These are phyloP conservation scores for Pulicaria dysenterica DNA, from an alignment of 129 eudicot species.

Conservation along the genomic window DNA sequence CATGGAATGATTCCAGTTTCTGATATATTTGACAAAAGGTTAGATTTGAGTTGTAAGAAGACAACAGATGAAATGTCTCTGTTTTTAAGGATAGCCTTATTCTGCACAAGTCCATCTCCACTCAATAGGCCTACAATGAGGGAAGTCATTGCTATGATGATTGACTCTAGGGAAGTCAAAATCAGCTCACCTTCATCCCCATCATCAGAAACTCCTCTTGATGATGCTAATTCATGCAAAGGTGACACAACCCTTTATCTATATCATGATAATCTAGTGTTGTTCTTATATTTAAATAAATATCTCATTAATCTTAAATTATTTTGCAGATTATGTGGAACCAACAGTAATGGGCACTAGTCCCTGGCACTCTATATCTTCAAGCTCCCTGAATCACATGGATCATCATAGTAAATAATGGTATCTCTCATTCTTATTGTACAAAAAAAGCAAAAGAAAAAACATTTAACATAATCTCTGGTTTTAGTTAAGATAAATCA, in stretches of 20 bases:
- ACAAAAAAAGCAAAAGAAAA: slow-evolving; percentile 29
- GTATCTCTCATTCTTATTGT: slow-evolving; percentile 37
- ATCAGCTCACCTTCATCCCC: slow-evolving; percentile 54
- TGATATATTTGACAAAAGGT: slow-evolving; percentile 58
- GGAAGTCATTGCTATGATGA: slow-evolving; percentile 80
- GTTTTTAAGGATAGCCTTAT: slow-evolving; percentile 75
- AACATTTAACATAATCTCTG: slow-evolving; percentile 18
- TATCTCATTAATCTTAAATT: slow-evolving; percentile 8
- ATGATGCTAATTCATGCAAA: slow-evolving; percentile 47
- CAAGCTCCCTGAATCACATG: slow-evolving; percentile 11
- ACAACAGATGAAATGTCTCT: slow-evolving; percentile 67
- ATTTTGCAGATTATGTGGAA: slow-evolving; percentile 39
- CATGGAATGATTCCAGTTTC: slow-evolving; percentile 33
- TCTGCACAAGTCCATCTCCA: slow-evolving; percentile 84
- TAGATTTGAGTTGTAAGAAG: slow-evolving; percentile 62
- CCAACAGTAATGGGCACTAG: slow-evolving; percentile 24
- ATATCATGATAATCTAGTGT: background rate
- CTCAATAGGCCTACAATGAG: slow-evolving; percentile 83
- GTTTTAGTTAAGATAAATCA: background rate
- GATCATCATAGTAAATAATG: slow-evolving; percentile 32
- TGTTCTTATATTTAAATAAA: background rate
- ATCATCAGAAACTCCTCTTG: slow-evolving; percentile 75
- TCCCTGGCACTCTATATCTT: slow-evolving; percentile 20
- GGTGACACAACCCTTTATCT: slow-evolving; percentile 28
- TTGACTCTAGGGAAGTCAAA: slow-evolving; percentile 56